A percentile compares a stretch with the other conserved stretches of the same genome.
phyloP scores from a whole-genome alignment of 768 basidiomycete species.

The Cystobasidium ongulense region DNA sequence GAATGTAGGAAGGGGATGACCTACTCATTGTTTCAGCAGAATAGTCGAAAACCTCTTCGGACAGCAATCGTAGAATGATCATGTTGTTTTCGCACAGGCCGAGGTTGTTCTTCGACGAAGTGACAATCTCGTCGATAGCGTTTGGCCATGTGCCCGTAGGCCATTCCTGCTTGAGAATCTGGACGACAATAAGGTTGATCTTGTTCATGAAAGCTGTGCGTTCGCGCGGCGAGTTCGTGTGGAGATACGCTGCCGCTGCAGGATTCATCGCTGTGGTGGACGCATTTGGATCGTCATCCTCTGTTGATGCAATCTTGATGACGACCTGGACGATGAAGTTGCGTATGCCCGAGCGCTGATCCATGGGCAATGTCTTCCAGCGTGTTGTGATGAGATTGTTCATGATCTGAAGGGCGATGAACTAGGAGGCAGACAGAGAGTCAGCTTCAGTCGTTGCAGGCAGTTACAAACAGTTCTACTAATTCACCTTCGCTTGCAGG shows the following conservation, averaged over 20 bases:
- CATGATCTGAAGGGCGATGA: slow-evolving; percentile 90
- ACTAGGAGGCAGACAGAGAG: slow-evolving; percentile 51
- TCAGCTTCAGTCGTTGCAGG: background rate
- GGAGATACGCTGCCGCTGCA: slow-evolving; percentile 88
- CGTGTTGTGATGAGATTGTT: slow-evolving; percentile 89
- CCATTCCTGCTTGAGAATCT: slow-evolving; percentile 99
- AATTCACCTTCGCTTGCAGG: slow-evolving; percentile 59
- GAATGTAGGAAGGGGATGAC: background rate
- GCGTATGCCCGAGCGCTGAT: slow-evolving; percentile 86
- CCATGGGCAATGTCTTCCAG: slow-evolving; percentile 92
- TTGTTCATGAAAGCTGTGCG: slow-evolving; percentile 60
- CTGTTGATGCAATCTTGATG: slow-evolving; percentile 70
- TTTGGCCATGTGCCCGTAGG: slow-evolving; percentile 71
- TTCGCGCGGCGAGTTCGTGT: slow-evolving; percentile 21
- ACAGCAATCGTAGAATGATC: slow-evolving; percentile 92
- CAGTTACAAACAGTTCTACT: background rate
- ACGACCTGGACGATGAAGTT: slow-evolving; percentile 92
- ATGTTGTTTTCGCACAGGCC: slow-evolving; percentile 99
- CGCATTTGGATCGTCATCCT: slow-evolving; percentile 54
- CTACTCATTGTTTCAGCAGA: slow-evolving; percentile 88
- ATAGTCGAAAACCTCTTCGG: slow-evolving; percentile 97
- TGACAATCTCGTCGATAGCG: slow-evolving; percentile 92
- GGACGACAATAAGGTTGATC: slow-evolving; percentile 84
- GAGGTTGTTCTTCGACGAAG: slow-evolving; percentile 91
- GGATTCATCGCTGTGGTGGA: slow-evolving; percentile 46